Evolutionary conservation across 2,329 filamentous ascomycete species (phyloP).

Genomic region (Curvularia sp.): DNA sequence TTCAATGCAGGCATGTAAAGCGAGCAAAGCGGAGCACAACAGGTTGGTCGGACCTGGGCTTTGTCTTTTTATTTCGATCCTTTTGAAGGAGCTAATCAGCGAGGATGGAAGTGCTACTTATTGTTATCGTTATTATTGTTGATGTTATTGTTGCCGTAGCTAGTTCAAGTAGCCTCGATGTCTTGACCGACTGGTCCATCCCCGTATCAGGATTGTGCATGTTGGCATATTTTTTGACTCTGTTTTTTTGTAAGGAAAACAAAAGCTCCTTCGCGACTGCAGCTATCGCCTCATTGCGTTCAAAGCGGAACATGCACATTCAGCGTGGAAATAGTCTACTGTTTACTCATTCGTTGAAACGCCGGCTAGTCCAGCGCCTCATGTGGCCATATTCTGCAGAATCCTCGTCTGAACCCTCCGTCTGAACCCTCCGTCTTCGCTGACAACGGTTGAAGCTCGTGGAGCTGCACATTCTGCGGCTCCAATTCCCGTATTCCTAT

Average conservation of each 20-base stretch:
- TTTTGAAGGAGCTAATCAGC: background rate
- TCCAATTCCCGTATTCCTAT: slow-evolving; percentile 35
- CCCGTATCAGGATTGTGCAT: background rate
- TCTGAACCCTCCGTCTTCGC: slow-evolving; percentile 37
- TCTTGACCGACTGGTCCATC: background rate
- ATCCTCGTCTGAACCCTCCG: slow-evolving; percentile 29
- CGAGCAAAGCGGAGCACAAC: background rate
- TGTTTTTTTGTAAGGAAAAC: background rate
- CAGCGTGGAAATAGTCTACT: slow-evolving; percentile 32
- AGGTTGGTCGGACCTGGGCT: background rate
- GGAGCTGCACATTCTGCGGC: slow-evolving; percentile 27
- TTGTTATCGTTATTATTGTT: too few relatives aligned
- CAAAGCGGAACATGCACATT: background rate
- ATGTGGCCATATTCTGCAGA: slow-evolving; percentile 31
- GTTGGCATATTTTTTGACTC: background rate
- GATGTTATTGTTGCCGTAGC: background rate
- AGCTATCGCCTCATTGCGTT: background rate
- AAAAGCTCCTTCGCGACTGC: background rate
- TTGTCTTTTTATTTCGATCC: too few relatives aligned
- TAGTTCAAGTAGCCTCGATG: background rate
- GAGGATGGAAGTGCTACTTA: background rate
- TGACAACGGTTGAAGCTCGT: slow-evolving; percentile 40
- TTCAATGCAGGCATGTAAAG: background rate
- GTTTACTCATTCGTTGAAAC: slow-evolving; percentile 39
- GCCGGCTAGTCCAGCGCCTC: slow-evolving; percentile 46